A percentile compares a stretch with the other conserved stretches of the same genome.
phyloP scores from a whole-genome alignment of 116 monocot genomes.

The Trichopus zeylanicus region DNA sequence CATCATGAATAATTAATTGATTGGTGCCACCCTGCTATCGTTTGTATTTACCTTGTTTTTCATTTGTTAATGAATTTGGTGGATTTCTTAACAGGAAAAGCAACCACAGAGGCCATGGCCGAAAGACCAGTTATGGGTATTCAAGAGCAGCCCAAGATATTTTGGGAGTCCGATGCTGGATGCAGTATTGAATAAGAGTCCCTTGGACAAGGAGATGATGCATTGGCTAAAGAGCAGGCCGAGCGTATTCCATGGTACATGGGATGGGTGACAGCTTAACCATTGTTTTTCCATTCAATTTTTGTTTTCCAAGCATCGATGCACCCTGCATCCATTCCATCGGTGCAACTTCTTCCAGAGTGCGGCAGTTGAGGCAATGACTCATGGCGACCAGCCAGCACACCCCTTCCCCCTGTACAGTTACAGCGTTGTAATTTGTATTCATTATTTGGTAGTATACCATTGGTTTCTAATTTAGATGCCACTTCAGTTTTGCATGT shows the following conservation, averaged over 20 bases:
- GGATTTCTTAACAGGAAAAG: constrained; percentile 49
- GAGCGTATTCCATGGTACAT: constrained; percentile 49
- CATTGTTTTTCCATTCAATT: neutral
- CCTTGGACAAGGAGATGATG: constrained; percentile 87
- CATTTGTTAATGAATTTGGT: neutral
- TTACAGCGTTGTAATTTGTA: neutral
- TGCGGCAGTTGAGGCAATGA: neutral
- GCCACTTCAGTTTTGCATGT: neutral
- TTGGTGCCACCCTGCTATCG: too few relatives aligned
- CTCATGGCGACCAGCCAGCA: neutral
- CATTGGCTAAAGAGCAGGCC: constrained; percentile 80
- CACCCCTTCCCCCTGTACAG: neutral
- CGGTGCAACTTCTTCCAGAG: neutral
- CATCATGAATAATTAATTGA: too few relatives aligned
- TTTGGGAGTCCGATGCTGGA: constrained; percentile 97
- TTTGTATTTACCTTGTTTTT: neutral
- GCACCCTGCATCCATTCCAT: neutral
- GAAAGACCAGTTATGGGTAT: constrained; percentile 85
- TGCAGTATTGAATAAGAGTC: constrained; percentile 56
- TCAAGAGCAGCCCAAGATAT: constrained; percentile 40
- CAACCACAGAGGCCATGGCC: constrained; percentile 97
- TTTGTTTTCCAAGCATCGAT: neutral
- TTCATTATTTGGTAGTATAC: constrained; percentile 3
- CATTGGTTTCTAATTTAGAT: constrained; percentile 3
- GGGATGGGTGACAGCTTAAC: constrained; percentile 34